phyloP scores from a whole-genome alignment of 768 basidiomycete genomes.

The Suillus ampliporus region DNA sequence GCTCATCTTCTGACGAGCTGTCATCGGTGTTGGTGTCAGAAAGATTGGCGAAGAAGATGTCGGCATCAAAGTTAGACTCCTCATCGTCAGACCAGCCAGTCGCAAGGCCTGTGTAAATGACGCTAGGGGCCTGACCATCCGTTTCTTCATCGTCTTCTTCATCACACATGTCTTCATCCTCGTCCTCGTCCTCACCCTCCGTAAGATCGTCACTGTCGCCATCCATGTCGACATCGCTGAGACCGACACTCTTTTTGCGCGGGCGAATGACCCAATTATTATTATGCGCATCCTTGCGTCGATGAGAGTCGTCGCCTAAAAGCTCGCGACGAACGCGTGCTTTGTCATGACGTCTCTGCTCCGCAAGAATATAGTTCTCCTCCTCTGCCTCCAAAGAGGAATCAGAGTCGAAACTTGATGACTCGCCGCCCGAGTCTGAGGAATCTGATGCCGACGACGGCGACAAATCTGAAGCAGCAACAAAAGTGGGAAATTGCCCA shows the following conservation, averaged over 20 bases:
- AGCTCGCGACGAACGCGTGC: slow-evolving; percentile 67
- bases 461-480: slow-evolving; percentile 65
- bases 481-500: slow-evolving; percentile 65
- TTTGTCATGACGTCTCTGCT: slow-evolving; percentile 50
- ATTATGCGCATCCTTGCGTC: slow-evolving; percentile 46
- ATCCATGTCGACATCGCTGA: slow-evolving; percentile 68
- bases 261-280: slow-evolving; percentile 74
- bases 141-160: slow-evolving; percentile 53
- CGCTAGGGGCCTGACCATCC: slow-evolving; percentile 45
- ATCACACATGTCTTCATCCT: slow-evolving; percentile 40
- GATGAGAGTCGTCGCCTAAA: slow-evolving; percentile 56
- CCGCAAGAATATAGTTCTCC: slow-evolving; percentile 59
- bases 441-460: slow-evolving; percentile 56
- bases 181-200: slow-evolving; percentile 64
- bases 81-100: slow-evolving; percentile 83
- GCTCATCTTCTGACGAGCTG: slow-evolving; percentile 47
- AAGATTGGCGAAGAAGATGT: slow-evolving; percentile 83
- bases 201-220: slow-evolving; percentile 61
- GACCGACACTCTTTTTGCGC: slow-evolving; percentile 71
- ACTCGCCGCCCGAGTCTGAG: slow-evolving; percentile 39
- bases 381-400: slow-evolving; percentile 66
- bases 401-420: slow-evolving; percentile 54
- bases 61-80: slow-evolving; percentile 82
- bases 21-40: slow-evolving; percentile 56
- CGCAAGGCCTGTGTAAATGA: slow-evolving; percentile 65